Base-by-base conservation (phyloP, 1,139 yeast species). In the Waltiozyma sp. region DNA sequence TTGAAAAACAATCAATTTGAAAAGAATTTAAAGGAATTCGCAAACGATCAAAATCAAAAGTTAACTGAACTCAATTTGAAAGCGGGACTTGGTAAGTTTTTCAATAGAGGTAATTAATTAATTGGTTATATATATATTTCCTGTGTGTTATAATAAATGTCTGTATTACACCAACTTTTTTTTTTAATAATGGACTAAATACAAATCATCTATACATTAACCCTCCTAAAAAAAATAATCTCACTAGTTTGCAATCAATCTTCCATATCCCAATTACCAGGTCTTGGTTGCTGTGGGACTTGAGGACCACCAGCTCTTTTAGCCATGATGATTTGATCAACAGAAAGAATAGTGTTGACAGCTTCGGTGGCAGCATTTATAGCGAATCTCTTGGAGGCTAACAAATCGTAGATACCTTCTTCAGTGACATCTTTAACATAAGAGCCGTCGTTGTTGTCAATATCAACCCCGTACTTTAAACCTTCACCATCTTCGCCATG, bases 241-340 rank as follows among this genome's bases (percentile, higher is more conserved):
- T 21, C 23, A 8, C 23, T 21, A 21, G 7, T 21, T 21, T 21
- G 23, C 8, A 31, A 6, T 31, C 34, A 87, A 66, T 88, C 96
- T 47, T 76, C 97, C 65, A 83, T 95, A 61, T 89, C 98, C 98
- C 98, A 89, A 69, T 89, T 89, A 47, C 96, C 96, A 39, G 93
- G 91, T 61, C 82, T 79, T 53, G 80, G 84, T 60, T 85, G 95
- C 44, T 64, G 62, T 43, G 96, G 96, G 73, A 88, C 79, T 40
- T 73, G 83, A 39, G 98, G 98, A 24, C 98, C 98, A 52, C 98
- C 98, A 2, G 49, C 80, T 70, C 82, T 72, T 73, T 86, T 86
- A 41, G 95, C 95, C 86, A 86, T 87, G 59, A 85, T 85, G 57
- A 86, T 86, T 68, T 84, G 95, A 63, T 86, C 95, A 40, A 88